Evolutionary conservation across 257 asterid species (phyloP), one percentile per base, ranked within the genome.

Genomic region (Gentiana dahurica): DNA sequence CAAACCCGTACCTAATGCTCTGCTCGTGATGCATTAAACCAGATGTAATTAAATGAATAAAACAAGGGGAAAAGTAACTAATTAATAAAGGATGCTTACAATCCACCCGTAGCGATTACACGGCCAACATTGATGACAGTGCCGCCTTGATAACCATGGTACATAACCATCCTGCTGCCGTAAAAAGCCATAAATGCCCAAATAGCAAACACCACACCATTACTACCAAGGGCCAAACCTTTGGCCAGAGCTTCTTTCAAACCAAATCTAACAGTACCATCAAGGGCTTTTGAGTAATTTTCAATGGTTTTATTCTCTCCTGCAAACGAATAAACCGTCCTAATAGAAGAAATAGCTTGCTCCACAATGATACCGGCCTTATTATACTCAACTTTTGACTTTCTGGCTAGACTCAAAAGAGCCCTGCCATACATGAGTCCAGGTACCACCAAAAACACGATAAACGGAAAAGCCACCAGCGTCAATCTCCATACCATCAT

Each of bases 181-280:
- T 91, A 91, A 49, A 79, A 91, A 8, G 96, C 65, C 82, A 87
- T 67, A 66, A 85, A 85, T 0, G 94, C 61, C 97, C 98, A 91
- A 32, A 91, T 85, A 1, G 96, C 93, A 55, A 81, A 91, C 33
- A 79, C 85, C 0, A 91, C 61, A 1, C 95, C 86, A 12, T 81
- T 91, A 32, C 98, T 91, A 0, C 98, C 98, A 32, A 91, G 73
- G 4, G 96, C 95, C 63, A 91, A 66, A 5, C 98, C 98, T 73
- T 91, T 91, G 4, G 92, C 93, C 6, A 87, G 76, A n/a, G 96
- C 98, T 68, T 91, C 96, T 50, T 71, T 65, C 8, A 79, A 49
- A 8, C 98, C 96, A 54, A 87, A 66, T 37, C 74, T 79, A 6
- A 82, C 81, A 2, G 93, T 75, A 59, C 85, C 98, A 34, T 83